Conservation (phyloP, 148 eudicot species). For the Polygonum aviculare region DNA sequence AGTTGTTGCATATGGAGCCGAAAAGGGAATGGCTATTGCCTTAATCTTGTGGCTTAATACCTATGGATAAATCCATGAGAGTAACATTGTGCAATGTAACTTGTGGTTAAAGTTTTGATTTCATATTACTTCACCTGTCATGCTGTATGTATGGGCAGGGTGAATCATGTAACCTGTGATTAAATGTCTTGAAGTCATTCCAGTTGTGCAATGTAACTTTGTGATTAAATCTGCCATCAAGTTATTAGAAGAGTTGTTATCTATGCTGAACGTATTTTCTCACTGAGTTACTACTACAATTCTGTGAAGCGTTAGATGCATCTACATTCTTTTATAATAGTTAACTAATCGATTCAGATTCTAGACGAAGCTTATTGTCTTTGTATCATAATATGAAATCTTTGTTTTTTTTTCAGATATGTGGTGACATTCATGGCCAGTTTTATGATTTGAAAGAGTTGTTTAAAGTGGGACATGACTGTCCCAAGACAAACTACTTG, state of each 20-base stretch:
- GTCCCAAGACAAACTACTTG: constrained; percentile 90
- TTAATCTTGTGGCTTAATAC: no score
- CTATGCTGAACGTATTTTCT: background rate
- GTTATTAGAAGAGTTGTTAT: background rate
- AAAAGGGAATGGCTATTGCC: background rate
- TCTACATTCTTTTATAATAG: background rate
- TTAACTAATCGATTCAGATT: background rate
- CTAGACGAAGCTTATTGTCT: background rate
- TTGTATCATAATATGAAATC: background rate
- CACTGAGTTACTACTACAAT: background rate
- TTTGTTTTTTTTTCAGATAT: constrained; percentile 37
- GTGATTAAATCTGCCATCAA: background rate
- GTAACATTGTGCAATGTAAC: background rate
- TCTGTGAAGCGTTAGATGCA: background rate
- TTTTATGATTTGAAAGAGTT: constrained; percentile 96
- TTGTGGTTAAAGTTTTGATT: background rate
- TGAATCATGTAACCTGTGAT: background rate
- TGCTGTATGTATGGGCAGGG: background rate
- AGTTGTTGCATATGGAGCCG: background rate
- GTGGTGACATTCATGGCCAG: constrained; percentile 98
- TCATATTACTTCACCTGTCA: background rate
- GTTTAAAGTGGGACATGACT: constrained; percentile 90
- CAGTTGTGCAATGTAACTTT: background rate
- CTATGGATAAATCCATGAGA: background rate
- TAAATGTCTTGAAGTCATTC: background rate